Base-by-base conservation (phyloP, 129 eudicot species). In the Ambrosia trifida region DNA sequence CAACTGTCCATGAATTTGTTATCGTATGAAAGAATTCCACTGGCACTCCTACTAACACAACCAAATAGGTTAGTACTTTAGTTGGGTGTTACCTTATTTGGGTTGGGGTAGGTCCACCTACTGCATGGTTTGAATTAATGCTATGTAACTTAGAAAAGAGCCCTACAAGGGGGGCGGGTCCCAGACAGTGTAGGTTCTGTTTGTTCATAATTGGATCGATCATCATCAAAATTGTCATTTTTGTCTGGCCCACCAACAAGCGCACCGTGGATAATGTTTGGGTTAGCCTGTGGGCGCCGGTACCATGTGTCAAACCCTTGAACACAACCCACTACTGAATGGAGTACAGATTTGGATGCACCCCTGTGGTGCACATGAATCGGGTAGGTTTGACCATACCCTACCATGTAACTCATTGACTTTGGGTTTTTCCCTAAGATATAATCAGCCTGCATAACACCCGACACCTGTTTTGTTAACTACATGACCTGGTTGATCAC, bases 291-390 rank as follows among this genome's bases (percentile, higher is more conserved):
- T 4, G 81, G 72, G 20, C 86, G 87, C 45, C 76, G 82, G 77
- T 90, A 95, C 99, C 99, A 88, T 18, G 82, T 63, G 31, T 88
- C 99, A 57, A 78, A 95, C 56, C 99, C 99, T 79, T 90, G 81
- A 10, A 80, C 87, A 63, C 99, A 95, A 17, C 99, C 94, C n/a
- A 95, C 85, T 2, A 24, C 17, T 2, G 90, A 76, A 28, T 78
- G 85, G 41, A 82, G 73, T 30, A 59, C 74, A 14, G 71, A 78
- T 20, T 74, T 73, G 3, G 98, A 94, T 52, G 96, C 84, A 16
- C 98, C 98, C 62, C 98, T 78, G 63, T 94, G 98, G 86, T 94
- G 98, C 53, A 82, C 95, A 19, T 85, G 96, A 32, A 13, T 60
- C 2, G 97, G 98, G 68, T 89, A 94, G 57, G 70, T 82, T 69